Conservation (phyloP, 2,329 filamentous ascomycete species). For the Sclerotinia spermophila region DNA sequence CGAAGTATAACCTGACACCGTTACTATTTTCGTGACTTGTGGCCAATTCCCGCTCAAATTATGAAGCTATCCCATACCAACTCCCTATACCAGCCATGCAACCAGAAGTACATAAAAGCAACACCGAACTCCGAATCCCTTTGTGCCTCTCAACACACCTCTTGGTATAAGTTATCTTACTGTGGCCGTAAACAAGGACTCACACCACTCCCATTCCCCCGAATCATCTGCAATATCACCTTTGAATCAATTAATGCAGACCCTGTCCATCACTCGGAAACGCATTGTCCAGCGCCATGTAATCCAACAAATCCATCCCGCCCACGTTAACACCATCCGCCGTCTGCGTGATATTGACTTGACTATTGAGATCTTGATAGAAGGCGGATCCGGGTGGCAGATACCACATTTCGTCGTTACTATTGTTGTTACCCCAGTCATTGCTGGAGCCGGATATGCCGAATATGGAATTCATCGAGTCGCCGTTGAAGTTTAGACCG, state of each 20-base stretch:
- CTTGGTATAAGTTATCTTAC: neutral
- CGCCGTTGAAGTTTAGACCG: slow-evolving; percentile 27
- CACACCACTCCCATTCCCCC: neutral
- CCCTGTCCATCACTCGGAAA: slow-evolving; percentile 12
- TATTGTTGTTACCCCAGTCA: slow-evolving; percentile 31
- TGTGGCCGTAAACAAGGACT: neutral
- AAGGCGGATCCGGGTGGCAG: slow-evolving; percentile 60
- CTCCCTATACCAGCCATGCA: neutral
- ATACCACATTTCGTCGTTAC: slow-evolving; percentile 58
- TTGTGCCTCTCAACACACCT: neutral
- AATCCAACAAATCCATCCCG: slow-evolving; percentile 63
- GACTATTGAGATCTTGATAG: slow-evolving; percentile 62
- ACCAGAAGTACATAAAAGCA: neutral
- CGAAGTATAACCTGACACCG: neutral
- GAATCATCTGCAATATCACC: neutral
- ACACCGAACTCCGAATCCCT: neutral
- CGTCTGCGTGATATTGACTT: slow-evolving; percentile 57
- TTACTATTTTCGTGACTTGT: neutral
- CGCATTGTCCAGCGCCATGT: slow-evolving; percentile 58
- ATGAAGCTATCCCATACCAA: neutral
- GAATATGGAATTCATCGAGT: slow-evolving; percentile 31
- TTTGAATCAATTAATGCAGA: neutral
- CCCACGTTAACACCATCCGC: slow-evolving; percentile 65
- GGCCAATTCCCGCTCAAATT: neutral
- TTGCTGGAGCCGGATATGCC: slow-evolving; percentile 18